A percentile compares a stretch with the other conserved stretches of the same genome.
These are phyloP conservation scores for Oxyria digyna DNA, from an alignment of 148 eudicot species.

Conservation along the genomic window DNA sequence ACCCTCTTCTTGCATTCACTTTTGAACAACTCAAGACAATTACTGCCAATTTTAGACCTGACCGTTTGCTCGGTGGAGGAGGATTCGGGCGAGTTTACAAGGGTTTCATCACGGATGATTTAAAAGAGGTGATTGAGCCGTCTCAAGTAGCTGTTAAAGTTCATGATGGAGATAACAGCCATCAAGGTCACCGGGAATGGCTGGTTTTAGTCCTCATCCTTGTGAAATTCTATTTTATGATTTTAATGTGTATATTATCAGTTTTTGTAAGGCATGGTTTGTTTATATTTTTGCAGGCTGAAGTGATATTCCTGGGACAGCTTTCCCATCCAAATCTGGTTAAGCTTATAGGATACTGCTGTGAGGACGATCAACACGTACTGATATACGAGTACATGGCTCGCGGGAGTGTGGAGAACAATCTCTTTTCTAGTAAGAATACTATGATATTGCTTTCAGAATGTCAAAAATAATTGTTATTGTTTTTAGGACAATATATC, in stretches of 20 bases:
- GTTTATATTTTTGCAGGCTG: conserved; percentile 34
- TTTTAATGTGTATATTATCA: background rate
- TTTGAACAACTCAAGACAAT: conserved; percentile 54
- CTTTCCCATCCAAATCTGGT: conserved; percentile 90
- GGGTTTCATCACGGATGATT: conserved; percentile 42
- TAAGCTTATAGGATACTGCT: conserved; percentile 78
- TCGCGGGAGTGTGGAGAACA: conserved; percentile 80
- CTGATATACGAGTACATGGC: conserved; percentile 79
- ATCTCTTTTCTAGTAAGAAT: conserved; percentile 70
- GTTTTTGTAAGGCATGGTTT: background rate
- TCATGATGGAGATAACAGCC: conserved; percentile 71
- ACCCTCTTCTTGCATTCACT: conserved; percentile 52
- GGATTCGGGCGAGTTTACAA: conserved; percentile 90
- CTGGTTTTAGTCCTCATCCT: conserved; percentile 31
- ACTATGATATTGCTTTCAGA: background rate
- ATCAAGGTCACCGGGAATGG: conserved; percentile 90
- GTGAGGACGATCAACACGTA: conserved; percentile 76
- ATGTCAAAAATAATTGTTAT: background rate
- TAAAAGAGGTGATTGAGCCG: conserved; percentile 32
- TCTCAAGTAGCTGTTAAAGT: conserved; percentile 84
- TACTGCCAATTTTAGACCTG: conserved; percentile 64
- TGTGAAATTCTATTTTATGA: background rate
- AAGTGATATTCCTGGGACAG: conserved; percentile 82
- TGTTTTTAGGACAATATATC: background rate
- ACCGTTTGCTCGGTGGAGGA: conserved; percentile 73